Percentiles rank a stretch among this genome's conserved stretches.
Evolutionary conservation across 129 eudicot species (phyloP).

Genomic region (Arctium lappa): DNA sequence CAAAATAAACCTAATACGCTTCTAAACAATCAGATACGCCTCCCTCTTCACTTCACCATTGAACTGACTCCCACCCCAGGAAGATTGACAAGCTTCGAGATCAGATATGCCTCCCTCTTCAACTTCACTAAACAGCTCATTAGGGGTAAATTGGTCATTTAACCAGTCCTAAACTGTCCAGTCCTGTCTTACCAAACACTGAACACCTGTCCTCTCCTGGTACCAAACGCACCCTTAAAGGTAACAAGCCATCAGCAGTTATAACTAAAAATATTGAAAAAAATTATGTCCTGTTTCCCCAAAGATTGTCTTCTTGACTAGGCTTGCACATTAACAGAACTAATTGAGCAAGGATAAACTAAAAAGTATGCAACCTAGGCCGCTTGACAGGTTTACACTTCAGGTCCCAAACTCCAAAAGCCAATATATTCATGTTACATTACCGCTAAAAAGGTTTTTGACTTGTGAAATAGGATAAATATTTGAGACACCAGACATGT

Average conservation of each 20-base stretch:
- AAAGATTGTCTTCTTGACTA: neutral
- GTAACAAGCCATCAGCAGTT: neutral
- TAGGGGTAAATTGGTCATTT: too few relatives aligned
- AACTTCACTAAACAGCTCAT: too few relatives aligned
- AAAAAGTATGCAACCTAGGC: neutral
- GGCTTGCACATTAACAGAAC: neutral
- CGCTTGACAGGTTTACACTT: neutral
- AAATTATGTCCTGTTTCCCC: neutral
- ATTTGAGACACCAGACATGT: neutral
- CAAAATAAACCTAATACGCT: too few relatives aligned
- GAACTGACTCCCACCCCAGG: too few relatives aligned
- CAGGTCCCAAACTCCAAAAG: neutral
- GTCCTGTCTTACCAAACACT: too few relatives aligned
- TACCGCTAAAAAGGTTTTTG: neutral
- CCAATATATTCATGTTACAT: neutral
- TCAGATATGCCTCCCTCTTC: too few relatives aligned
- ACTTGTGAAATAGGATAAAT: neutral
- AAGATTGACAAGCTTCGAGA: too few relatives aligned
- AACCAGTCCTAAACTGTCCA: too few relatives aligned
- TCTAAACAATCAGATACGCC: too few relatives aligned
- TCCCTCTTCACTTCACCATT: too few relatives aligned
- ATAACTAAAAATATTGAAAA: neutral
- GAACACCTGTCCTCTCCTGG: too few relatives aligned
- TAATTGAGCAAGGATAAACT: neutral
- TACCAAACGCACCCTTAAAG: too few relatives aligned